These are phyloP conservation scores for Syzygium aromaticum DNA, from an alignment of 345 rosid species.

Conservation along the genomic window DNA sequence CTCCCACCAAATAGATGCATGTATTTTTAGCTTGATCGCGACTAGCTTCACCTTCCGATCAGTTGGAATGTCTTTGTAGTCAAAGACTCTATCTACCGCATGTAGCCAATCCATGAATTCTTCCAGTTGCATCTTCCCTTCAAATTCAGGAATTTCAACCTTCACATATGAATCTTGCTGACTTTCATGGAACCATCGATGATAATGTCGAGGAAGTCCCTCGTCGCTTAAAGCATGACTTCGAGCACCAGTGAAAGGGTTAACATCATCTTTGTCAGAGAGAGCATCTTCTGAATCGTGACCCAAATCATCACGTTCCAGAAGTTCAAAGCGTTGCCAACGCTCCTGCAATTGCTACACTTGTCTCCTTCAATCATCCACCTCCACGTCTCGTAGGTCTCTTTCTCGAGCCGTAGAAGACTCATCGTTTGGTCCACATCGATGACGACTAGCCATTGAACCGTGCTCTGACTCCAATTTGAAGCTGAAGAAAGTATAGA, in stretches of 20 bases:
- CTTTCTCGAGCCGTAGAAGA: no score
- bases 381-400: background rate
- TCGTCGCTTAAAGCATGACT: background rate
- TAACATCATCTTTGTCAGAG: background rate
- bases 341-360: background rate
- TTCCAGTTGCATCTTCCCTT: background rate
- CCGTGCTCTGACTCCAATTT: background rate
- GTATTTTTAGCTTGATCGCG: background rate
- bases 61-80: background rate
- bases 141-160: background rate
- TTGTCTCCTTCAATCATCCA: background rate
- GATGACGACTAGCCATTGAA: background rate
- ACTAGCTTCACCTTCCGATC: background rate
- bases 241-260: background rate
- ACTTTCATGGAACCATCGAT: background rate
- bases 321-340: fast-evolving
- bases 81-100: background rate
- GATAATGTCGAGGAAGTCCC: background rate
- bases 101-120: background rate
- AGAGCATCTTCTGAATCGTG: background rate
- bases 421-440: background rate
- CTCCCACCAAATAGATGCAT: background rate
- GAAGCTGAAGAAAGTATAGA: background rate
- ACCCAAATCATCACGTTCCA: fast-evolving
- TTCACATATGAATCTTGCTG: background rate